Percentiles rank a stretch among this genome's conserved stretches.
phyloP scores from a whole-genome alignment of 169 alveolate species.

The Eimeria tenella region DNA sequence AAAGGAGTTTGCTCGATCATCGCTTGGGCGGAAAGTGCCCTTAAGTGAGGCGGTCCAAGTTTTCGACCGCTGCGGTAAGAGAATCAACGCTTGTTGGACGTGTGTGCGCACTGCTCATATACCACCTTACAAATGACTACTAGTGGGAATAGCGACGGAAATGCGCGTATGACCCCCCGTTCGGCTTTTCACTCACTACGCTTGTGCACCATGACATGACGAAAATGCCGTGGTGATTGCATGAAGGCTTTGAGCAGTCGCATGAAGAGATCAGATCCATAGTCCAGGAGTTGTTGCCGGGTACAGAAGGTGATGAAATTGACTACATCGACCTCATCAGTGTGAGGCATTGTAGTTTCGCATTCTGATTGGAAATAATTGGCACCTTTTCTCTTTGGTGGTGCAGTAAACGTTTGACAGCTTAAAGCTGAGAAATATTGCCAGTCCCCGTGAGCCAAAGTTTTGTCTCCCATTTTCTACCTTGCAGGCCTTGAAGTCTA shows the following conservation, averaged over 20 bases:
- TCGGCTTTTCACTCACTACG: not conserved
- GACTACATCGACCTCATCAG: conserved; percentile 48
- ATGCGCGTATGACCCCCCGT: not conserved
- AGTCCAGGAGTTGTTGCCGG: conserved; percentile 27
- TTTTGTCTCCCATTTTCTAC: not conserved
- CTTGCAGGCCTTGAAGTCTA: conserved; percentile 23
- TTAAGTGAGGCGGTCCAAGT: conserved; percentile 24
- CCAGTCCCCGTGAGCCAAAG: no score
- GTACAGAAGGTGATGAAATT: not conserved
- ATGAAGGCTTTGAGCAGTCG: conserved; percentile 29
- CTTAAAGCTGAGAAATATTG: no score
- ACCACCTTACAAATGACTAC: not conserved
- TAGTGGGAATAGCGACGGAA: not conserved
- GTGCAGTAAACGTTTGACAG: no score
- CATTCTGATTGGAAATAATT: no score
- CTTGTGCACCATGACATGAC: not conserved
- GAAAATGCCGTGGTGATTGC: not conserved
- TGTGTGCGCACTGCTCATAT: not conserved
- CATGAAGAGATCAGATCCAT: not conserved
- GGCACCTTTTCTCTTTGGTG: no score
- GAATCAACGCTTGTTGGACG: not conserved
- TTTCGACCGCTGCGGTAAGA: conserved; percentile 39
- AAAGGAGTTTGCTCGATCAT: conserved; percentile 45
- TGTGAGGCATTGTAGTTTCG: not conserved
- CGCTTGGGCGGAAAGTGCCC: conserved; percentile 48